Evolutionary conservation across 352 stramenopile species (phyloP).

Genomic region (Phytophthora sp.): DNA sequence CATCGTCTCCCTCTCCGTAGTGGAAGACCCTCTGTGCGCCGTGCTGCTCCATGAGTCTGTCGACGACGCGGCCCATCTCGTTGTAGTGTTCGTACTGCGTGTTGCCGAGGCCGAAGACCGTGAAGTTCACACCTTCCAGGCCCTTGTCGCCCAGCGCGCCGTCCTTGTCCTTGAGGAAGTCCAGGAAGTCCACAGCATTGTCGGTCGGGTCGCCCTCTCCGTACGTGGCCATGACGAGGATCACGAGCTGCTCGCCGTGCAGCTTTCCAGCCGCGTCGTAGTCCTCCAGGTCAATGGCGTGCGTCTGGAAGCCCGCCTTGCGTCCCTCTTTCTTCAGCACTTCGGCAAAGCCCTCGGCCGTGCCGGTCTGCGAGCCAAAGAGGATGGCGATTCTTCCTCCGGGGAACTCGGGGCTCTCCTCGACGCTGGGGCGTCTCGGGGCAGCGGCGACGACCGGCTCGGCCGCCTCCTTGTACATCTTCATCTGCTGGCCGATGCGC

Average conservation of each 20-base stretch:
- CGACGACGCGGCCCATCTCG: conserved; percentile 92
- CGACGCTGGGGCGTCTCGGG: conserved; percentile 16
- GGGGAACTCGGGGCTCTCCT: conserved; percentile 53
- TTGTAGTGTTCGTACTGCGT: conserved; percentile 99
- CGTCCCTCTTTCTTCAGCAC: conserved; percentile 91
- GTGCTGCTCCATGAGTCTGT: conserved; percentile 87
- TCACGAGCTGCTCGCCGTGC: conserved; percentile 60
- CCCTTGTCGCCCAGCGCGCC: conserved; percentile 14
- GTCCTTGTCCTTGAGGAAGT: conserved; percentile 88
- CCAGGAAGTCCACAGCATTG: conserved; percentile 95
- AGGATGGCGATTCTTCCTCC: conserved; percentile 90
- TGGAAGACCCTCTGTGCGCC: conserved; percentile 87
- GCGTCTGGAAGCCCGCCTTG: conserved; percentile 85
- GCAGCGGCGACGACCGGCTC: conserved; percentile 1
- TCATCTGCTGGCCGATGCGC: conserved; percentile 81
- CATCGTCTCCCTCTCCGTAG: conserved; percentile 97
- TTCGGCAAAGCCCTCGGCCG: conserved; percentile 96
- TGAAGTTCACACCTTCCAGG: conserved; percentile 85
- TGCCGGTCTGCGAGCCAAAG: conserved; percentile 98
- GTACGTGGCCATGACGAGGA: conserved; percentile 98
- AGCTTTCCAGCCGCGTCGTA: conserved; percentile 81
- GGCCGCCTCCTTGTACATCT: conserved; percentile 77
- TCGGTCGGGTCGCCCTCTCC: conserved; percentile 98
- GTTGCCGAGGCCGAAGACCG: conserved; percentile 98
- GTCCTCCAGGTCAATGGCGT: conserved; percentile 96